Percentiles rank a stretch among this genome's conserved stretches.
phyloP scores from a whole-genome alignment of 192 early-diverging fungal species.

The Entomortierella parvispora region DNA sequence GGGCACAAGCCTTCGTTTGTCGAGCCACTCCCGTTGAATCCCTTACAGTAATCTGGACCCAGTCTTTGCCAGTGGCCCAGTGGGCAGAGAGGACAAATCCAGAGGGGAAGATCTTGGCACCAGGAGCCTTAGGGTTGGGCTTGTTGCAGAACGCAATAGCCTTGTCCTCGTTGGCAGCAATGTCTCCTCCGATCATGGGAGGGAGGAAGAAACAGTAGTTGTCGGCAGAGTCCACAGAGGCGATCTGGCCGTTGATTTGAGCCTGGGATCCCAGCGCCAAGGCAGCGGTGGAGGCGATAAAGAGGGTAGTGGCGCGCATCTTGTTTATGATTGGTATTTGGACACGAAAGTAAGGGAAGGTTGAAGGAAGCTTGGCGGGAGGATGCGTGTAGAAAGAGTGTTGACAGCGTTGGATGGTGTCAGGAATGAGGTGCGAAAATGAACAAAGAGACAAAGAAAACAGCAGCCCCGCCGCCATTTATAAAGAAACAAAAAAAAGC shows the following conservation, averaged over 20 bases:
- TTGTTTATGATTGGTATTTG: conserved; percentile 5
- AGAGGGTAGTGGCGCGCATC: conserved; percentile 37
- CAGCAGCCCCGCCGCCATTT: too few relatives aligned
- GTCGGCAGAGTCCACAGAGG: conserved; percentile 26
- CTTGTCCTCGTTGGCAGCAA: conserved; percentile 58
- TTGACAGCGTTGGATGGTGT: conserved; percentile 7
- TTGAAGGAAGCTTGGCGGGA: not conserved
- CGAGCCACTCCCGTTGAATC: too few relatives aligned
- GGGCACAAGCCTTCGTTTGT: not conserved
- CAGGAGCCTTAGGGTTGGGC: conserved; percentile 52
- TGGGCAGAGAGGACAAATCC: conserved; percentile 62
- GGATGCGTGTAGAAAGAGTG: not conserved
- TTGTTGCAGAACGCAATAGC: conserved; percentile 63
- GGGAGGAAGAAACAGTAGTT: conserved; percentile 51
- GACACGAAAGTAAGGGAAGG: not conserved
- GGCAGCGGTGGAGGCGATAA: conserved; percentile 33
- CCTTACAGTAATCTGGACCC: conserved; percentile 64
- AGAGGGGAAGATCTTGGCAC: conserved; percentile 54
- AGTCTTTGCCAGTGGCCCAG: conserved; percentile 50
- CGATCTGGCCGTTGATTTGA: conserved; percentile 39
- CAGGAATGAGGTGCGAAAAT: conserved; percentile 28
- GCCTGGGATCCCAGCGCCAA: conserved; percentile 32
- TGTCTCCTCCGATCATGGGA: conserved; percentile 47
- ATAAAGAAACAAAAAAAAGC: too few relatives aligned
- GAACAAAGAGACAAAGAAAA: conserved; percentile 8